phyloP scores from a whole-genome alignment of 2,329 filamentous ascomycete species.

The Chaetomium sp. region DNA sequence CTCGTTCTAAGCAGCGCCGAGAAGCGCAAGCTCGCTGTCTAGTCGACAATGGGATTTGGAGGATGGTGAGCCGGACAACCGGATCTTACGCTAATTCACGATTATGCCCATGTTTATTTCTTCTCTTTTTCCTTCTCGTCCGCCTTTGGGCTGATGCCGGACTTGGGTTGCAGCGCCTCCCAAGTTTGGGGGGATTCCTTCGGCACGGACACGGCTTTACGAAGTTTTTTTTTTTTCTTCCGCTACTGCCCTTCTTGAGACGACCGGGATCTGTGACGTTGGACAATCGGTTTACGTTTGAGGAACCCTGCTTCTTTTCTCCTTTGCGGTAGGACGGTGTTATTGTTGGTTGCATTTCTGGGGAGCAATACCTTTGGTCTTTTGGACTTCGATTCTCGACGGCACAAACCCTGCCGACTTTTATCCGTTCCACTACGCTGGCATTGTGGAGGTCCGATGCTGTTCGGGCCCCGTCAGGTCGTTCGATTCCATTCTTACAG shows the following conservation, averaged over 20 bases:
- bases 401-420: not conserved
- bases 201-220: conserved; percentile 14
- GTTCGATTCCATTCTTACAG: conserved; percentile 29
- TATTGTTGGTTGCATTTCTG: conserved; percentile 27
- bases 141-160: conserved; percentile 8
- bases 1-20: conserved; percentile 86
- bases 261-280: conserved; percentile 19
- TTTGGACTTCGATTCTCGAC: conserved; percentile 13
- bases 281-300: conserved; percentile 18
- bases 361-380: conserved; percentile 21
- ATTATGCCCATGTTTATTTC: conserved; percentile 35
- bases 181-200: not conserved
- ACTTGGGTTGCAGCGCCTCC: conserved; percentile 31
- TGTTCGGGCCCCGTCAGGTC: not conserved
- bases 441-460: conserved; percentile 1
- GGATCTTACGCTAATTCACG: conserved; percentile 37
- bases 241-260: conserved; percentile 9
- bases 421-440: not conserved
- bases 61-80: conserved; percentile 18
- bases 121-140: conserved; percentile 22
- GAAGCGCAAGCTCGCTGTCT: conserved; percentile 73
- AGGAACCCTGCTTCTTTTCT: conserved; percentile 14
- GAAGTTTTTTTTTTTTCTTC: conserved; percentile 16
- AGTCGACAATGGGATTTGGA: conserved; percentile 15
- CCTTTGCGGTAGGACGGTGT: conserved; percentile 21